Percentiles rank a stretch among this genome's conserved stretches.
Conservation (phyloP, 2,329 filamentous ascomycete species). For the Dendryphion nanum region DNA sequence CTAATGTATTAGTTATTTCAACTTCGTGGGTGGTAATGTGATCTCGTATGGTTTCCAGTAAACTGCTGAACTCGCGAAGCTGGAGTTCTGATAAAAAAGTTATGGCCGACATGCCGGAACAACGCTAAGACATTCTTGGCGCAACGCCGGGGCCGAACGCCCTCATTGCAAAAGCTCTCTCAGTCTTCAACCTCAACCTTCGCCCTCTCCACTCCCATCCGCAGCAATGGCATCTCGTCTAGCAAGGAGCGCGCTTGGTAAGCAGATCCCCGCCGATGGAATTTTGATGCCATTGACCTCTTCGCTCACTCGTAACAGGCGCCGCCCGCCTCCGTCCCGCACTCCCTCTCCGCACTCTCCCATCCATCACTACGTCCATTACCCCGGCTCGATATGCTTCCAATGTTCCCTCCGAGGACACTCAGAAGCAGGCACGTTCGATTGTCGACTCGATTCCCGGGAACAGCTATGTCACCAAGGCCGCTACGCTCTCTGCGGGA, state of each 20-base stretch:
- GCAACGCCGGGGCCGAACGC: too few species aligned
- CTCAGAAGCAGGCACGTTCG: conserved; percentile 95
- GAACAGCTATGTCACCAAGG: conserved; percentile 90
- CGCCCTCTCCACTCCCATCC: conserved; percentile 41
- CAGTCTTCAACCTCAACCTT: conserved; percentile 14
- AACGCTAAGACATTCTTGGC: too few species aligned
- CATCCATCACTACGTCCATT: conserved; percentile 69
- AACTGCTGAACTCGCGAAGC: too few species aligned
- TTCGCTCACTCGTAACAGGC: conserved; percentile 56
- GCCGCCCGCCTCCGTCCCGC: conserved; percentile 81
- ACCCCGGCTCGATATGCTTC: conserved; percentile 69
- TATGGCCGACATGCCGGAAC: too few species aligned
- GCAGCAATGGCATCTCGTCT: conserved; percentile 95
- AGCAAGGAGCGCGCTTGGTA: conserved; percentile 93
- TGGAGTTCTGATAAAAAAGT: too few species aligned
- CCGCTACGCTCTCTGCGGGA: conserved; percentile 90
- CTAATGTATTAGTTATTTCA: too few species aligned
- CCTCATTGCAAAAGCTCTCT: conserved; percentile 5
- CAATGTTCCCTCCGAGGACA: conserved; percentile 79
- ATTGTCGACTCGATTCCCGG: conserved; percentile 92
- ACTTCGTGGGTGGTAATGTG: too few species aligned
- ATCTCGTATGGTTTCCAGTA: too few species aligned
- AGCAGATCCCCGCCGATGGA: conserved; percentile 45
- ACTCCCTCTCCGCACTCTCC: conserved; percentile 71
- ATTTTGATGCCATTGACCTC: conserved; percentile 41